Base-by-base conservation (phyloP, 495 filamentous ascomycete genomes). In the Monascus purpureus region DNA sequence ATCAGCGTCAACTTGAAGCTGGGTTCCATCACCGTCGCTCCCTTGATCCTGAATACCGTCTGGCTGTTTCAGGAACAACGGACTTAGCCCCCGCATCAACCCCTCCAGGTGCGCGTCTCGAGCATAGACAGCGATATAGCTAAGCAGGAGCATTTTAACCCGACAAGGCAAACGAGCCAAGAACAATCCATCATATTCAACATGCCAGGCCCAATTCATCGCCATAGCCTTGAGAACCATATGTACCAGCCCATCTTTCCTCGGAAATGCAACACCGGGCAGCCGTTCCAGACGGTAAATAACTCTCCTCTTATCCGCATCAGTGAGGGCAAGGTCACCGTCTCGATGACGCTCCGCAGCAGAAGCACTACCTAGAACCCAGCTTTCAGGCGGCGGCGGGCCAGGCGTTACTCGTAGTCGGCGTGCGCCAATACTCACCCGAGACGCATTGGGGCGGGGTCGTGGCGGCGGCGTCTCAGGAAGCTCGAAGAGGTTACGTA, bases 341-440 rank as follows among this genome's bases (percentile, higher is more conserved):
- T 7, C 6, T 13, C 26, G 7, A 6, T 13, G 8, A 7, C 13
- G 26, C n/a, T n/a, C n/a, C n/a, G n/a, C n/a, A n/a, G n/a, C n/a
- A n/a, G n/a, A n/a, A n/a, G 11, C 29, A 22, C 17, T 8, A 14
- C 34, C 37, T n/a, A 46, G 22, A n/a, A 78, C 43, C 82, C 82
- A 90, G 43, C 78, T 84, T 17, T 59, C 62, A 1, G 82, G 82
- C 13, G 80, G 62, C 6, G 79, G 67, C 3, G 82, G 82, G 0
- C 82, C 82, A 1, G 80, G 56, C 0, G 71, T 68, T 11, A 61
- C 49, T 35, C 72, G 64, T 37, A 56, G 33, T 17, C 66, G 47
- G 42, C 52, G 51, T 53, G 60, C 33, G 15, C 46, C 49, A 5
- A 16, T 11, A 18, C 46, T 55, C 18, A 47, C 35, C 27, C 55